phyloP scores from a whole-genome alignment of 2,329 filamentous ascomycete genomes.

The Ophiostoma fasciatum region DNA sequence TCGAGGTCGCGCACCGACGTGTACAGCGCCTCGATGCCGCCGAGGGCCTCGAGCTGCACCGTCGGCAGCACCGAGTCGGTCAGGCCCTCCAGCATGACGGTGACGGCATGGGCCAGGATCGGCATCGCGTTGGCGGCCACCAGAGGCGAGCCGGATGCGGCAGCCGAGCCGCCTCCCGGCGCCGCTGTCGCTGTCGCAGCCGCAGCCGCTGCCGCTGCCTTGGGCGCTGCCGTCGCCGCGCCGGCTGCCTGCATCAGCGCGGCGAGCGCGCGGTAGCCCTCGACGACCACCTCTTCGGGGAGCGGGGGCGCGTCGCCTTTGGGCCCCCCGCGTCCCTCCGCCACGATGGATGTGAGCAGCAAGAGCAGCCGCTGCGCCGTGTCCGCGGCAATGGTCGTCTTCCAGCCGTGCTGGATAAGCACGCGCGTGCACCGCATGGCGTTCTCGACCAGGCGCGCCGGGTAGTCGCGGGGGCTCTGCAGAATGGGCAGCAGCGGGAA shows the following conservation, averaged over 20 bases:
- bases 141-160: conserved; percentile 26
- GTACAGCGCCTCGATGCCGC: conserved; percentile 48
- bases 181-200: too few relatives aligned
- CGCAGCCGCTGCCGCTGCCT: conserved; percentile 4
- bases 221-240: conserved; percentile 13
- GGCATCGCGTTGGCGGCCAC: conserved; percentile 50
- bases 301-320: conserved; percentile 13
- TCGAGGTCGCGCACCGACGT: conserved; percentile 52
- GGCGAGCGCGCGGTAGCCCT: conserved; percentile 55
- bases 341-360: conserved; percentile 67
- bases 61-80: conserved; percentile 45
- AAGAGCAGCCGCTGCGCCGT: conserved; percentile 76
- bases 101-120: conserved; percentile 67
- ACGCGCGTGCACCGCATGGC: conserved; percentile 61
- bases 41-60: conserved; percentile 58
- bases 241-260: conserved; percentile 48
- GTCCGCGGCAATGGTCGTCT: conserved; percentile 49
- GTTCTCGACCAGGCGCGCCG: conserved; percentile 58
- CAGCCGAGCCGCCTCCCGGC: too few relatives aligned
- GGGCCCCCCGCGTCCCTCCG: conserved; percentile 43
- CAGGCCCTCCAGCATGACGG: conserved; percentile 63
- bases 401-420: conserved; percentile 70
- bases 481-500: conserved; percentile 84
- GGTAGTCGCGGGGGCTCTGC: conserved; percentile 55
- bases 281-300: conserved; percentile 60